Evolutionary conservation across 2,329 filamentous ascomycete genomes (phyloP).

Genomic region (Triangularia setosa): DNA sequence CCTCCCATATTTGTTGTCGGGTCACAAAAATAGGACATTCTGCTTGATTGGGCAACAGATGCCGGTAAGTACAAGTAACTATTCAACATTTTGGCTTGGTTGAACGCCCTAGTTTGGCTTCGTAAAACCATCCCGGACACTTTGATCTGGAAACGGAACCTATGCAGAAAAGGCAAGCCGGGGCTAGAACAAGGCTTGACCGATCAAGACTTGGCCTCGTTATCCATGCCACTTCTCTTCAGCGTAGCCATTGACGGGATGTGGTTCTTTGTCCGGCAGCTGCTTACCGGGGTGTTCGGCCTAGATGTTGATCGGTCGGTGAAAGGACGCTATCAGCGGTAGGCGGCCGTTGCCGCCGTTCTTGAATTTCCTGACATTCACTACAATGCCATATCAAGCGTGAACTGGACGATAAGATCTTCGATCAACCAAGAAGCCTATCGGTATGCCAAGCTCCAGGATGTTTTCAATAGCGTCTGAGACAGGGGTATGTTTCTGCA

Average conservation of each 20-base stretch:
- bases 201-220: neutral
- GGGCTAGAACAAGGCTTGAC: neutral
- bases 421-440: slow-evolving; percentile 15
- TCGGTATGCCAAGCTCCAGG: slow-evolving; percentile 9
- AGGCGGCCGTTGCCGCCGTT: neutral
- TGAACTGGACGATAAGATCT: slow-evolving; percentile 6
- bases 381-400: neutral
- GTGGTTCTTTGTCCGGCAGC: neutral
- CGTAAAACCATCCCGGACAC: neutral
- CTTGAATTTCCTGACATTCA: slow-evolving; percentile 12
- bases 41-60: no score
- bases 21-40: neutral
- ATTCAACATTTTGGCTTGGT: neutral
- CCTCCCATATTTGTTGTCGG: neutral
- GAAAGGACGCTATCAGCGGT: neutral
- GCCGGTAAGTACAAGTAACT: neutral
- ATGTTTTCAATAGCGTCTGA: neutral
- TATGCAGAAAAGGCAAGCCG: neutral
- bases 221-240: neutral
- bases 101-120: neutral
- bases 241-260: neutral
- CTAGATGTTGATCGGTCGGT: neutral
- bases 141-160: neutral
- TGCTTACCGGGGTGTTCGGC: neutral
- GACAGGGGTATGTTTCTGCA: neutral